Evolutionary conservation across 2,329 filamentous ascomycete species (phyloP).

Genomic region (Onygena corvina): DNA sequence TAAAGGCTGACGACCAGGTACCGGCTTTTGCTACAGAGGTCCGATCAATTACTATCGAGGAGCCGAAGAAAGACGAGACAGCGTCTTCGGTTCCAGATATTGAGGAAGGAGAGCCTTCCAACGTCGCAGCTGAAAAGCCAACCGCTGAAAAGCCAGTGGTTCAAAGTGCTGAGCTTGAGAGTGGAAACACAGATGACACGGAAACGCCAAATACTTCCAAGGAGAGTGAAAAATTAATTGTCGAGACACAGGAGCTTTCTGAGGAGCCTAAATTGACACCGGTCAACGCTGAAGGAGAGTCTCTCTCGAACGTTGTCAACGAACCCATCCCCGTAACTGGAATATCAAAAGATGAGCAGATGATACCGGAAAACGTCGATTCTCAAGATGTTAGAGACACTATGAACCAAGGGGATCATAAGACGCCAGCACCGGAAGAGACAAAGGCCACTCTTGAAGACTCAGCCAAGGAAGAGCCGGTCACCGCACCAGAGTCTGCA

Average conservation of each 20-base stretch:
- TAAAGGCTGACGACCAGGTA: too few relatives aligned
- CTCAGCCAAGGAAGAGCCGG: neutral
- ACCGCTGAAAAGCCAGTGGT: neutral
- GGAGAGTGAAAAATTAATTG: conserved; percentile 8
- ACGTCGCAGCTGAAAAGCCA: neutral
- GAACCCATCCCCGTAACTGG: too few relatives aligned
- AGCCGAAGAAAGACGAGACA: neutral
- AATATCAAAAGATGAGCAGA: neutral
- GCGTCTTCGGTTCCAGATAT: neutral
- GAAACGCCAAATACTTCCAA: conserved; percentile 9
- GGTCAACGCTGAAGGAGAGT: neutral
- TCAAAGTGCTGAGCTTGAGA: neutral
- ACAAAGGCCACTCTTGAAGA: neutral
- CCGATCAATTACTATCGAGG: neutral
- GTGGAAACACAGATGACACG: neutral
- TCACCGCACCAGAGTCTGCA: neutral
- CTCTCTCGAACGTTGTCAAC: too few relatives aligned
- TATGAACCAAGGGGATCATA: neutral
- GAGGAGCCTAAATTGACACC: conserved; percentile 4
- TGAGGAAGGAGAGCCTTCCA: neutral
- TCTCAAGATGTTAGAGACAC: neutral
- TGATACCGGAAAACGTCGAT: neutral
- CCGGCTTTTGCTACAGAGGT: too few relatives aligned
- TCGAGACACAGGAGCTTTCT: conserved; percentile 10
- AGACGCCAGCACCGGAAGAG: neutral